phyloP scores from a whole-genome alignment of 1,139 yeast species.

The Pichia sp. region DNA sequence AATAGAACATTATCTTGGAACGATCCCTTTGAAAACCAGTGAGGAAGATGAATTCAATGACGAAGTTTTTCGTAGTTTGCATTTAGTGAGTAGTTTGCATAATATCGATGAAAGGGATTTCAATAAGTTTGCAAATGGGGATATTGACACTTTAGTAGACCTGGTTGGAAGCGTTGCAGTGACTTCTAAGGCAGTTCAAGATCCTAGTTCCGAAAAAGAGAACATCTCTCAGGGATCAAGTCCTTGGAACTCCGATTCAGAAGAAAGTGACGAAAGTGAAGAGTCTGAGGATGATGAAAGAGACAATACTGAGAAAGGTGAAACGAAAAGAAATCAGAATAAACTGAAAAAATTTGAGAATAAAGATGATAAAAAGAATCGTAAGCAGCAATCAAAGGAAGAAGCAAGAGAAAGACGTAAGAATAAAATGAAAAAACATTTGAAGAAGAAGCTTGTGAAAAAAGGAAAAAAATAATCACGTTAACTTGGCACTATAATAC shows the following conservation, averaged over 20 bases:
- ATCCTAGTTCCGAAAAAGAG: conserved; percentile 30
- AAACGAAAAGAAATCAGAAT: conserved; percentile 31
- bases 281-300: conserved; percentile 32
- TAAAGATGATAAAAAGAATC: conserved; percentile 72
- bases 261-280: conserved; percentile 22
- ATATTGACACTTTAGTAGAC: conserved; percentile 67
- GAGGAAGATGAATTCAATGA: conserved; percentile 57
- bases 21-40: conserved; percentile 29
- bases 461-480: conserved; percentile 31
- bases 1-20: conserved; percentile 20
- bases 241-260: conserved; percentile 20
- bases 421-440: conserved; percentile 84
- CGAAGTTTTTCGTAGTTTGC: conserved; percentile 80
- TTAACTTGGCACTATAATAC: too few species aligned
- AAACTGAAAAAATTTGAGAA: conserved; percentile 51
- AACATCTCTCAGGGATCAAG: too few species aligned
- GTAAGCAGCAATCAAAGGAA: conserved; percentile 78
- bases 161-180: conserved; percentile 36
- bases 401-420: conserved; percentile 84
- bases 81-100: conserved; percentile 55
- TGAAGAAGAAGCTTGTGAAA: conserved; percentile 70
- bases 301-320: conserved; percentile 29
- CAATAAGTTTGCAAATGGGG: conserved; percentile 71
- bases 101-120: conserved; percentile 84
- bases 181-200: too few species aligned